Conservation (phyloP, 2,329 filamentous ascomycete species). For the Daldinia sp. region DNA sequence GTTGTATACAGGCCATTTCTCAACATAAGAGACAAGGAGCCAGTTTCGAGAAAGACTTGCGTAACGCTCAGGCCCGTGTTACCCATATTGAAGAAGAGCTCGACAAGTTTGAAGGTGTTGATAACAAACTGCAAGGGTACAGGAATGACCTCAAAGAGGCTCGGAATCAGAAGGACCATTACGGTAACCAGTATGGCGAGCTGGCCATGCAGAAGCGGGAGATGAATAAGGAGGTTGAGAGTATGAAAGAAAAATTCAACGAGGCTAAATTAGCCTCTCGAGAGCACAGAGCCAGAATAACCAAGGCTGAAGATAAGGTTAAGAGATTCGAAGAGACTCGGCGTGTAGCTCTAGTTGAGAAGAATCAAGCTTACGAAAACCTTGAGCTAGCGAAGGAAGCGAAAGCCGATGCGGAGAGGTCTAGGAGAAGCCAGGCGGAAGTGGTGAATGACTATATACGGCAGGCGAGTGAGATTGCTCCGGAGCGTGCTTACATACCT, state of each 20-base stretch:
- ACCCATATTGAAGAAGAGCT: conserved; percentile 68
- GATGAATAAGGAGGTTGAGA: conserved; percentile 59
- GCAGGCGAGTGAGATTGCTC: conserved; percentile 66
- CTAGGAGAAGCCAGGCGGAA: conserved; percentile 60
- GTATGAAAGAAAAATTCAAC: conserved; percentile 54
- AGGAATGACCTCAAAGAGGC: conserved; percentile 68
- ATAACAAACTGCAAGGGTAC: conserved; percentile 72
- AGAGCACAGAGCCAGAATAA: conserved; percentile 61
- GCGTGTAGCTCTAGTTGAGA: conserved; percentile 66
- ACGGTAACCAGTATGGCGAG: conserved; percentile 68
- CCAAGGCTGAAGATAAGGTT: conserved; percentile 68
- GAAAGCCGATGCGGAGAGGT: conserved; percentile 60
- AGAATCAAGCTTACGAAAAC: conserved; percentile 69
- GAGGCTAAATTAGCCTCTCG: conserved; percentile 51
- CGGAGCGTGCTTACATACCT: conserved; percentile 70
- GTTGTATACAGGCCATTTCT: conserved; percentile 58
- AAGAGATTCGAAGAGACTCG: conserved; percentile 62
- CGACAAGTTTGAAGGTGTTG: conserved; percentile 74
- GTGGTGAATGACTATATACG: conserved; percentile 66
- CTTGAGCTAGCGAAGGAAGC: conserved; percentile 63
- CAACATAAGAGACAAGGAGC: conserved; percentile 60
- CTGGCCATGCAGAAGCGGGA: conserved; percentile 63
- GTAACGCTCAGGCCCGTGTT: conserved; percentile 71
- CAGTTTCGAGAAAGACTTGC: conserved; percentile 64
- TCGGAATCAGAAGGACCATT: conserved; percentile 59